Conservation (phyloP, 2,329 filamentous ascomycete species). For the Fusarium tanahbumbuense region DNA sequence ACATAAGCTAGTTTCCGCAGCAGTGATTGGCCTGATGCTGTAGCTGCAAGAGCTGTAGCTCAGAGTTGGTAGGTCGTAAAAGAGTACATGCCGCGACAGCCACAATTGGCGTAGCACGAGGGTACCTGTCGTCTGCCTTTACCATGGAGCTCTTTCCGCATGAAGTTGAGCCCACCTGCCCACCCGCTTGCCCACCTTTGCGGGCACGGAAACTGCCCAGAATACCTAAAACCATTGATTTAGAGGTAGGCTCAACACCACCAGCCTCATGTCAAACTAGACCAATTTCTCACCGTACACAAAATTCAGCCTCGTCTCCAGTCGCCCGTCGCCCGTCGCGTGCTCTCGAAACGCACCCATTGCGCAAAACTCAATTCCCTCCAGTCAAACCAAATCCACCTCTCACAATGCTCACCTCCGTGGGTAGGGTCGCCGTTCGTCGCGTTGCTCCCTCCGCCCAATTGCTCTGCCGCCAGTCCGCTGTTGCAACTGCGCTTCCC, state of each 20-base stretch:
- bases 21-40: constrained; percentile 48
- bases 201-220: constrained; percentile 27
- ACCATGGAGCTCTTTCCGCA: constrained; percentile 26
- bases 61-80: neutral
- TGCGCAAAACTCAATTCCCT: neutral
- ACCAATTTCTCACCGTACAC: constrained; percentile 22
- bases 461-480: constrained; percentile 37
- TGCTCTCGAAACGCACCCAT: neutral
- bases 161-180: constrained; percentile 23
- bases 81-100: constrained; percentile 6
- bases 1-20: constrained; percentile 46
- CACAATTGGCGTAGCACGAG: neutral
- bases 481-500: constrained; percentile 31
- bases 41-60: constrained; percentile 38
- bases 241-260: constrained; percentile 31
- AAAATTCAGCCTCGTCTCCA: constrained; percentile 13
- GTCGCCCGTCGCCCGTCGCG: neutral
- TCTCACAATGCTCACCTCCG: constrained; percentile 55
- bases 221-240: constrained; percentile 27
- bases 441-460: constrained; percentile 48
- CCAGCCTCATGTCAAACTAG: constrained; percentile 24
- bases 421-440: constrained; percentile 55
- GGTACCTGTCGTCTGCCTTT: constrained; percentile 12
- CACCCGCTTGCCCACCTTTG: constrained; percentile 14
- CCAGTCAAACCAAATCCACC: neutral